Conservation (phyloP, 2,329 filamentous ascomycete species). For the Sporothrix protearum region DNA sequence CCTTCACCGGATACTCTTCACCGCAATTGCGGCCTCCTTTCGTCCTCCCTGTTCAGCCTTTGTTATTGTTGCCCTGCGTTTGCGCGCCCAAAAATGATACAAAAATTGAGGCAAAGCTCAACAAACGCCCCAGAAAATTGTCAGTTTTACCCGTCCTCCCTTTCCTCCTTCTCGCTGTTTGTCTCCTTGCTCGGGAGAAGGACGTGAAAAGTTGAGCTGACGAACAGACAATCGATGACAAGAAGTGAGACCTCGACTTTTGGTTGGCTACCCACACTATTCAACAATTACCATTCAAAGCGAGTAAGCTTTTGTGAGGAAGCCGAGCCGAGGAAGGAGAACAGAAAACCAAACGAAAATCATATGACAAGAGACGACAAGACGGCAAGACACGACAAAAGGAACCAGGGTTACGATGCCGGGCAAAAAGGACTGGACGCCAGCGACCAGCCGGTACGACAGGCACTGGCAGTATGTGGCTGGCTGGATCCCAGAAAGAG, state of each 20-base stretch:
- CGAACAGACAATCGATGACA: not conserved
- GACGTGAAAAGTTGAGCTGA: not conserved
- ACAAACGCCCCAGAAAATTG: not conserved
- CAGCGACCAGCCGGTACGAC: not conserved
- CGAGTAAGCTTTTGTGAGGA: not conserved
- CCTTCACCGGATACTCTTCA: not conserved
- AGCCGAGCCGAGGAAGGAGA: not conserved
- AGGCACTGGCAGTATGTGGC: not conserved
- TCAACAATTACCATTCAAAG: not conserved
- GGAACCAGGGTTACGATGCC: not conserved
- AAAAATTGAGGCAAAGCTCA: not conserved
- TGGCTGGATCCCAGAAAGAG: not conserved
- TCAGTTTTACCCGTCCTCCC: not conserved
- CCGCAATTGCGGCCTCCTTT: not conserved
- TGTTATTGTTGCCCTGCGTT: not conserved
- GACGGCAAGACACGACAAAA: not conserved
- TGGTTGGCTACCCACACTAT: not conserved
- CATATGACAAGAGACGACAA: not conserved
- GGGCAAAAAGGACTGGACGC: constrained; percentile 6
- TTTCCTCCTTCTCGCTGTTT: not conserved
- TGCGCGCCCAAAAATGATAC: not conserved
- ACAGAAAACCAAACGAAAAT: not conserved
- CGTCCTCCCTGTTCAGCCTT: not conserved
- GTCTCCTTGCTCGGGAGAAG: constrained; percentile 9
- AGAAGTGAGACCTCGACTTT: not conserved